A percentile compares a stretch with the other conserved stretches of the same genome.
These are phyloP conservation scores for Rhizoclosmatium globosum DNA, from an alignment of 192 early-diverging fungal species.

Conservation along the genomic window DNA sequence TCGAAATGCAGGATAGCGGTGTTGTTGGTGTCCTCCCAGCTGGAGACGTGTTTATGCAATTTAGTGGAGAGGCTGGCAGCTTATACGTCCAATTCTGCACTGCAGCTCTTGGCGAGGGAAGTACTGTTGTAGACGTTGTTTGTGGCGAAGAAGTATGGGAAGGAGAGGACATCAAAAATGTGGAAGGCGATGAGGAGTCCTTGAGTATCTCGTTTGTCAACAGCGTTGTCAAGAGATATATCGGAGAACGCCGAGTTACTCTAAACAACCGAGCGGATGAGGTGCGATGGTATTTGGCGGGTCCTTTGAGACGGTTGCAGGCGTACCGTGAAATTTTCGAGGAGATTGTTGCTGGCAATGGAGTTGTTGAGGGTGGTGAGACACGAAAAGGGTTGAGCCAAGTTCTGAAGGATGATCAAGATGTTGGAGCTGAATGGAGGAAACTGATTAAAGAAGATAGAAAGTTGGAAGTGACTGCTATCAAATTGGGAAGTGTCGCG, in stretches of 20 bases:
- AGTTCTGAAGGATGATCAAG: slow-evolving; percentile 16
- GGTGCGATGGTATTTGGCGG: slow-evolving; percentile 26
- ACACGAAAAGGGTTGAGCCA: background rate
- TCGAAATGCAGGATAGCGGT: slow-evolving; percentile 21
- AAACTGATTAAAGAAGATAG: slow-evolving; percentile 29
- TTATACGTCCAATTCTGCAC: slow-evolving; percentile 24
- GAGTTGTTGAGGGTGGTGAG: slow-evolving; percentile 11
- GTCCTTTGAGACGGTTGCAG: slow-evolving; percentile 14
- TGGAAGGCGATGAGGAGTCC: slow-evolving; percentile 13
- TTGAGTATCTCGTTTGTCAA: slow-evolving; percentile 1
- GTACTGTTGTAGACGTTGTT: background rate
- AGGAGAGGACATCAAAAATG: background rate
- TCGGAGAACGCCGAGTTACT: background rate
- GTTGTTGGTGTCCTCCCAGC: slow-evolving; percentile 14
- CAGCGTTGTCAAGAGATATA: slow-evolving; percentile 20
- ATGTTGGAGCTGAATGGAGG: slow-evolving; percentile 35
- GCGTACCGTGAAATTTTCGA: background rate
- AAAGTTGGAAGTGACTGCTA: slow-evolving; percentile 23
- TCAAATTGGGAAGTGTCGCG: slow-evolving; percentile 31
- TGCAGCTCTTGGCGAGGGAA: slow-evolving; percentile 7
- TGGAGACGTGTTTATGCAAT: slow-evolving; percentile 28
- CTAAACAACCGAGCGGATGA: background rate
- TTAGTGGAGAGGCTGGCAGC: slow-evolving; percentile 2
- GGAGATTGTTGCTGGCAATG: background rate
- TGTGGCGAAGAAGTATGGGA: background rate